Evolutionary conservation across 257 asterid species (phyloP), one percentile per base, ranked within the genome.

Genomic region (Anisodus tanguticus): DNA sequence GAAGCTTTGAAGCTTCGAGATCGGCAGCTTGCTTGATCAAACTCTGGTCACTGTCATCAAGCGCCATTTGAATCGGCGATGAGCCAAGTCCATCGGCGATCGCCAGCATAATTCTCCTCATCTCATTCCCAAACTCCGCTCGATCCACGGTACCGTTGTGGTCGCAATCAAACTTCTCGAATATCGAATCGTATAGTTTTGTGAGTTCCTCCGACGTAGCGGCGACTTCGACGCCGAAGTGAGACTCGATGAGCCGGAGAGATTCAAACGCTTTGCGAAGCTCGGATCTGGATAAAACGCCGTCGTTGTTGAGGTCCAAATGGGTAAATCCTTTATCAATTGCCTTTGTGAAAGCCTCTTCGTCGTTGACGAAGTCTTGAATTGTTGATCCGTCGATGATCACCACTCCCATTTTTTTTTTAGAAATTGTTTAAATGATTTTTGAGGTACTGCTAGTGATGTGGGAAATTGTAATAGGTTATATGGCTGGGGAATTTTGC

Each of bases 71-170:
- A 5, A 95, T 95, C 2, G 98, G 97, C 80, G 72, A 89, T 0
- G 92, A 88, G 0, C 98, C 98, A 62, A 95, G 90, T 9, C 98
- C 98, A 41, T 95, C 98, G 43, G 98, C 98, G n/a, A 95, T 92
- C 10, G 96, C 98, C 72, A 91, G 83, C 93, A 92, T 71, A 31
- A 95, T 93, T 76, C 88, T 91, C 94, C 82, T 93, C 88, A 92
- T 41, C 87, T 95, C 98, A 13, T 53, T 87, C 80, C 87, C 84
- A 80, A 95, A 95, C 90, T 95, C 98, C 53, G 71, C 85, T 35
- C 17, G 83, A 39, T 94, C 98, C 79, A 94, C 92, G 8, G 91
- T 88, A 7, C 92, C 97, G 70, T 86, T 94, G 0, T 84, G 81
- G 55, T 94, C 98, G 35, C 83, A 37, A 85, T 94, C 97, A 51